These are phyloP conservation scores for Metschnikowia vanudenii DNA, from an alignment of 805 yeast genomes.

Conservation along the genomic window DNA sequence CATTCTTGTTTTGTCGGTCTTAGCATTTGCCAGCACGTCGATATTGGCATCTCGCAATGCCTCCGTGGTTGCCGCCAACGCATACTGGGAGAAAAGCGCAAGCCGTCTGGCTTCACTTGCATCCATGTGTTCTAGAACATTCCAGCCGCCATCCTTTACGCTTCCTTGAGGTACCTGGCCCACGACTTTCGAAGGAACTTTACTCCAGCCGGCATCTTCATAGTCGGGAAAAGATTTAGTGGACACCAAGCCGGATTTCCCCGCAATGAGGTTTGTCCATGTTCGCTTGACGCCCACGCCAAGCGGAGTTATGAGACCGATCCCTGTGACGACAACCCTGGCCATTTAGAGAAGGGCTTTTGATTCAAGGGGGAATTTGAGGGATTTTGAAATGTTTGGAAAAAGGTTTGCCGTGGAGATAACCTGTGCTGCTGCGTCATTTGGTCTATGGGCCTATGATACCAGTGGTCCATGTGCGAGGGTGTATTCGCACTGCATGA, in stretches of 20 bases:
- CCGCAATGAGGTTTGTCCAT: conserved; percentile 54
- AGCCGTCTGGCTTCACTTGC: conserved; percentile 55
- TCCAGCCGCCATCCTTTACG: conserved; percentile 49
- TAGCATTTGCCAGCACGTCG: background rate
- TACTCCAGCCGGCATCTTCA: conserved; percentile 45
- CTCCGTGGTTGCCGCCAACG: conserved; percentile 70
- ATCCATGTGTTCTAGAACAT: conserved; percentile 47
- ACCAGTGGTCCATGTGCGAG: too few relatives aligned
- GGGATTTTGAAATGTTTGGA: too few relatives aligned
- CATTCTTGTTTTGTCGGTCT: conserved; percentile 19
- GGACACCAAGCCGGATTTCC: conserved; percentile 59
- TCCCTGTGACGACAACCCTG: conserved; percentile 89
- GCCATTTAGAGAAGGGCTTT: conserved; percentile 19
- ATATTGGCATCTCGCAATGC: conserved; percentile 68
- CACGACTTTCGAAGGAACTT: conserved; percentile 69
- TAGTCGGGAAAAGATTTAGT: conserved; percentile 43
- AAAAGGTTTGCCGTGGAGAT: too few relatives aligned
- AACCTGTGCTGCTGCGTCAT: too few relatives aligned
- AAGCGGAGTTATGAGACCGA: conserved; percentile 83
- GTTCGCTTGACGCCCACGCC: conserved; percentile 62
- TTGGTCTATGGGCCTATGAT: too few relatives aligned
- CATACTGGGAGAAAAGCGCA: conserved; percentile 76
- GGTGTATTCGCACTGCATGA: too few relatives aligned
- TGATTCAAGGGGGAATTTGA: too few relatives aligned
- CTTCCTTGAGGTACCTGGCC: conserved; percentile 66